Evolutionary conservation across 129 eudicot genomes (phyloP), one percentile per base, ranked within the genome.

Genomic region (Lactuca saligna): DNA sequence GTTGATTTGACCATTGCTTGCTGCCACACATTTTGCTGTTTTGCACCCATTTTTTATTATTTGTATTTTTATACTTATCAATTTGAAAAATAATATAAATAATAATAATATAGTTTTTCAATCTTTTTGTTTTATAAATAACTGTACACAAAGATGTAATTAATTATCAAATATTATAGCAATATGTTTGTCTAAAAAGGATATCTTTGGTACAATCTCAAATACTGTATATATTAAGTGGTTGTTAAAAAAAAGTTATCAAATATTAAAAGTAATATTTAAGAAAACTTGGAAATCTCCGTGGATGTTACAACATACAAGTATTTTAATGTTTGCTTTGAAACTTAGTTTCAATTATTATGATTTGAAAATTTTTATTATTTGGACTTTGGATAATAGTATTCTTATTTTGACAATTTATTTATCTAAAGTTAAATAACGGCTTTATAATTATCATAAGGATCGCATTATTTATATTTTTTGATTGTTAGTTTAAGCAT

Each of bases 1-100:
- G 29, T 67, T 12, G 34, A 37, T 20, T 59, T 77, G 76, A 81
- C 89, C 20, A 77, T 81, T 77, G 53, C 72, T 71, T 75, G 64
- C 56, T 38, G 50, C 63, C 57, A 68, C 35, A 51, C 80, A 49
- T 44, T 57, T 63, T 73, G 75, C 61, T 34, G 57, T 62, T 63
- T 63, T 82, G 65, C 51, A 63, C 63, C 61, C 37, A 59, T 7
- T 8, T 58, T 25, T 25, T 25, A 25, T 25, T 35, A 42, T 75
- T 75, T 67, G 68, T 61, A 69, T 65, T 65, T 66, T 62, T 25
- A 16, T 61, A 35, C n/a, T 31, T 9, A 31, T 4, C 16, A 15
- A 16, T 20, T 20, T 55, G 5, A 29, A 29, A 13, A 57, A 57
- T 3, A 25, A 25, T n/a, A n/a, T n/a, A n/a, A n/a, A n/a, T n/a